Base-by-base conservation (phyloP, 805 yeast genomes). In the Candida incommunis region DNA sequence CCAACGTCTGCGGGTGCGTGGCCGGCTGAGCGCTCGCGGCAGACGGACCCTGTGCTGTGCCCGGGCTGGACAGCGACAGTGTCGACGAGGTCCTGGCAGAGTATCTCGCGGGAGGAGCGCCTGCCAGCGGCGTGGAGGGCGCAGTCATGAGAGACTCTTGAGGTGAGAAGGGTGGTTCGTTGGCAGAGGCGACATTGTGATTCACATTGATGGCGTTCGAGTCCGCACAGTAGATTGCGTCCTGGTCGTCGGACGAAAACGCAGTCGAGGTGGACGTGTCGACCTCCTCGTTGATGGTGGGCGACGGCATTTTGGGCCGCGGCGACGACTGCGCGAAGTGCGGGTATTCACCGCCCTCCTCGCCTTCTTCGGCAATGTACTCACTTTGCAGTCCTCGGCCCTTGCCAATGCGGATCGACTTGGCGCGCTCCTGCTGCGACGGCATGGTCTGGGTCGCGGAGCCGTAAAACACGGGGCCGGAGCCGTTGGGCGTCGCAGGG, bases 391-490 rank as follows among this genome's bases (percentile, higher is more conserved):
- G 20, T 5, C 37, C 37, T 13, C 37, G 11, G 37, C 37, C 37
- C 7, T 18, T 11, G 13, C 37, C 37, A 31, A 31, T 31, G 11
- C 37, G 37, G n/a, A 31, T 31, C 20, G 37, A 31, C 20, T 31
- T 31, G 9, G 37, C 37, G 20, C 37, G 37, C 37, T 31, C 37
- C 18, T 31, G 11, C 18, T 31, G 11, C 7, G 37, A 9, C 7
- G 37, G 37, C 37, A 31, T 31, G 37, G 37, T n/a, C 37, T 31
- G 37, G 37, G 37, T n/a, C 7, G 37, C 37, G 7, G 37, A 31
- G 37, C 37, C 37, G 37, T 31, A 31, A 18, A 31, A 5, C 9
- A 31, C 37, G 5, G 37, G 37, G 37, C 37, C 37, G 37, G 37
- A 11, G 18, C 37, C 37, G 18, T 31, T 31, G 7, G 37, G 37